phyloP scores from a whole-genome alignment of 1,284 basidiomycete genomes.

The Ustilago tritici region DNA sequence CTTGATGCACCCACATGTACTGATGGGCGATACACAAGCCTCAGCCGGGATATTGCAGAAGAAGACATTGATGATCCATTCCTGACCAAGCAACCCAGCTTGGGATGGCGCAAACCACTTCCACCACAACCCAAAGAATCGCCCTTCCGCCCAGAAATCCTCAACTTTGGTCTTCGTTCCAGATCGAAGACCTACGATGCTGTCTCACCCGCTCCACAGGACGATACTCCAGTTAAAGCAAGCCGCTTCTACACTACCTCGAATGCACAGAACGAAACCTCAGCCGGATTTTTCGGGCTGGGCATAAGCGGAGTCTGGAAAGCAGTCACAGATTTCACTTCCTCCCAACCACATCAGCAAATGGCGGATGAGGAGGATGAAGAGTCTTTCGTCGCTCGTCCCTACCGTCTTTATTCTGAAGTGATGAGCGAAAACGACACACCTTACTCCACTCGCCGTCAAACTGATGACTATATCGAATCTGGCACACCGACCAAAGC shows the following conservation, averaged over 20 bases:
- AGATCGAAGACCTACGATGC: slow-evolving; percentile 38
- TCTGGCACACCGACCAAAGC: slow-evolving; percentile 11
- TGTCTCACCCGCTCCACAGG: slow-evolving; percentile 1
- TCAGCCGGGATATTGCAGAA: background rate
- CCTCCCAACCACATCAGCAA: slow-evolving; percentile 1
- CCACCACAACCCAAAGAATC: slow-evolving; percentile 38
- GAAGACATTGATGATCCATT: slow-evolving; percentile 21
- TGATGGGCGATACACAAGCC: background rate
- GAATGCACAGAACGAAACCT: background rate
- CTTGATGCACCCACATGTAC: background rate
- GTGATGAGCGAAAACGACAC: slow-evolving; percentile 40
- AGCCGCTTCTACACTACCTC: background rate
- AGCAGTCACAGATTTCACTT: slow-evolving; percentile 21
- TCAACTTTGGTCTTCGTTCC: slow-evolving; percentile 39
- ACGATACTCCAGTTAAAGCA: slow-evolving; percentile 22
- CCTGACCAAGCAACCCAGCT: background rate
- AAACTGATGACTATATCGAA: background rate
- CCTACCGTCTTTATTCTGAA: slow-evolving; percentile 14
- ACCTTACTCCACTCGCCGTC: slow-evolving; percentile 15
- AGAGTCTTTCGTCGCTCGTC: slow-evolving; percentile 29
- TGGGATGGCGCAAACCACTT: slow-evolving; percentile 29
- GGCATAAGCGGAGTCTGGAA: slow-evolving; percentile 41
- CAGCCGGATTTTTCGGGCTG: slow-evolving; percentile 21
- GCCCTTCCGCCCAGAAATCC: slow-evolving; percentile 27
- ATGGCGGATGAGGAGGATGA: slow-evolving; percentile 18